Evolutionary conservation across 208 protist species (phyloP).

Genomic region (Crithidia expoeki): DNA sequence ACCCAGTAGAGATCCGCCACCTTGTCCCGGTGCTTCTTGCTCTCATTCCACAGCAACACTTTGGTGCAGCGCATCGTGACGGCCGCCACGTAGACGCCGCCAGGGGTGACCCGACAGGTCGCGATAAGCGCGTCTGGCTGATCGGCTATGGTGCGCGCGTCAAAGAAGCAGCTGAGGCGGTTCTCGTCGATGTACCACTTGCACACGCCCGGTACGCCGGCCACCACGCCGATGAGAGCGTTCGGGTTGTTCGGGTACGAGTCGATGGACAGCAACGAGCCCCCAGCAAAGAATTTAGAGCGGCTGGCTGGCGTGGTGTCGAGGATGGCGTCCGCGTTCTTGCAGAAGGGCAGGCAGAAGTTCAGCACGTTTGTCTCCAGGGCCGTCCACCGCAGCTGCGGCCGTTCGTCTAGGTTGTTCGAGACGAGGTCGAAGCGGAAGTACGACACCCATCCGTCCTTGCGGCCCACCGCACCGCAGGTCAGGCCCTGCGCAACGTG

Average conservation of each 20-base stretch:
- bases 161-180: constrained; percentile 74
- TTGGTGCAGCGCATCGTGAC: constrained; percentile 67
- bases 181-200: constrained; percentile 87
- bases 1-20: constrained; percentile 68
- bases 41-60: constrained; percentile 73
- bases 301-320: constrained; percentile 24
- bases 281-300: constrained; percentile 46
- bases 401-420: constrained; percentile 39
- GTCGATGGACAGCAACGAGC: constrained; percentile 73
- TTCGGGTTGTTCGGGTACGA: constrained; percentile 81
- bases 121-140: constrained; percentile 38
- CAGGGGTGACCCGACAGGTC: constrained; percentile 66
- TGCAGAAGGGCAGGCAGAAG: constrained; percentile 64
- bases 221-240: constrained; percentile 71
- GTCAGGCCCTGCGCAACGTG: constrained; percentile 81
- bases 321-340: constrained; percentile 21
- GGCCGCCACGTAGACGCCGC: constrained; percentile 71
- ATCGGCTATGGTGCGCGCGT: constrained; percentile 32
- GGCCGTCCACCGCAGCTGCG: constrained; percentile 58
- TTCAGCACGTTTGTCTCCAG: constrained; percentile 52
- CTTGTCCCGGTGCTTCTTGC: constrained; percentile 78
- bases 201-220: constrained; percentile 67
- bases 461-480: constrained; percentile 67
- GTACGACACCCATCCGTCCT: constrained; percentile 69
- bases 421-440: constrained; percentile 56